Percentiles rank a stretch among this genome's conserved stretches.
Conservation (phyloP, 805 yeast genomes). For the Phaffomyces thermotolerans region DNA sequence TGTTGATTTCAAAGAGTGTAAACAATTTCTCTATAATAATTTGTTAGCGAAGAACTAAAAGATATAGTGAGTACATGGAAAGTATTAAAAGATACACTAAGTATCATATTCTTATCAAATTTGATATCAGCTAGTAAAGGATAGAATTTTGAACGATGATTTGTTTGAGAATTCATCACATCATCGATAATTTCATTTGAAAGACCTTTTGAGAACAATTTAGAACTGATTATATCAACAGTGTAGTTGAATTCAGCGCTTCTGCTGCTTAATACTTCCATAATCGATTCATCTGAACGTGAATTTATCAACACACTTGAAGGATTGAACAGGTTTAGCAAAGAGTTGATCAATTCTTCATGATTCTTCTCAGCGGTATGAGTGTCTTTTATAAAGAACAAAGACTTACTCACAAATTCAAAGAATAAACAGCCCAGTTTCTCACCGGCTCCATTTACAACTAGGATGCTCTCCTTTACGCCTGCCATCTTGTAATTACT, state of each 20-base stretch:
- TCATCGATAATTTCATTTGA: neutral
- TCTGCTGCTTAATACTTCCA: neutral
- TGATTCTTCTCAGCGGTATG: neutral
- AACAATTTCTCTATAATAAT: constrained; percentile 1
- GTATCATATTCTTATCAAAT: neutral
- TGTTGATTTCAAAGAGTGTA: neutral
- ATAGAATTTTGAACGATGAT: neutral
- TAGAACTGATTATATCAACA: neutral
- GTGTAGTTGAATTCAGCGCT: neutral
- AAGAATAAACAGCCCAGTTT: neutral
- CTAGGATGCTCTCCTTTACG: neutral
- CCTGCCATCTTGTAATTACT: neutral
- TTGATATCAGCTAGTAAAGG: neutral
- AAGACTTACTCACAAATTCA: neutral
- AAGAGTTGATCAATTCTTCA: neutral
- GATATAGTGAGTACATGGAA: neutral
- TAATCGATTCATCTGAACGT: neutral
- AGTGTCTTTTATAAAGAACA: neutral
- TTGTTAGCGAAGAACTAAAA: neutral
- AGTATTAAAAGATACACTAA: constrained; percentile 4
- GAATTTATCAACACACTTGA: neutral
- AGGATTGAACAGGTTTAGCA: neutral
- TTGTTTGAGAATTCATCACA: neutral
- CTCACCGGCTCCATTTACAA: neutral
- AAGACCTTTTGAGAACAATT: neutral